Percentiles rank a stretch among this genome's conserved stretches.
These are phyloP conservation scores for Raphanus hybrid DNA, from an alignment of 441 rosid genomes.

Conservation along the genomic window DNA sequence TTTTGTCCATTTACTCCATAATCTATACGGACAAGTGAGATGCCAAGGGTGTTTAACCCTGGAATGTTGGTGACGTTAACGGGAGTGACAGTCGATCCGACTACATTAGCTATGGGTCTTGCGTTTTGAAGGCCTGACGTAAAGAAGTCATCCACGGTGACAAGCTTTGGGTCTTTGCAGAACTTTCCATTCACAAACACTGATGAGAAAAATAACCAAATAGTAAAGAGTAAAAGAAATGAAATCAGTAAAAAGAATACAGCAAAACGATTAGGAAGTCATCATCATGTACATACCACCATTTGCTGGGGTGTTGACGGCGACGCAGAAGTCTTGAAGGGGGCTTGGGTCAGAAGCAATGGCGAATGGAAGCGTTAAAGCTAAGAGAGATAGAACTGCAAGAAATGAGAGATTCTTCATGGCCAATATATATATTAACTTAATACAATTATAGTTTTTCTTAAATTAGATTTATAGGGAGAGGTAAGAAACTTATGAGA, in stretches of 20 bases:
- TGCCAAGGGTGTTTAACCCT: background rate
- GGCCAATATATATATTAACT: background rate
- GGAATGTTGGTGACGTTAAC: background rate
- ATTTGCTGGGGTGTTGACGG: background rate
- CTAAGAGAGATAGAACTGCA: background rate
- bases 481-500: background rate
- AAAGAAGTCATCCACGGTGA: background rate
- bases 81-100: background rate
- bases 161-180: background rate
- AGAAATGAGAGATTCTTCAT: background rate
- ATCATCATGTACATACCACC: background rate
- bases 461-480: background rate
- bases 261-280: background rate
- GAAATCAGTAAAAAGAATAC: background rate
- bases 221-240: background rate
- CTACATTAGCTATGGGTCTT: background rate
- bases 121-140: background rate
- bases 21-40: slow-evolving; percentile 3
- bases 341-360: slow-evolving; percentile 2
- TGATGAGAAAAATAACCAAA: background rate
- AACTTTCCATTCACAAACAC: slow-evolving; percentile 2
- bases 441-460: background rate
- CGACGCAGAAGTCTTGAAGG: background rate
- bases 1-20: background rate
- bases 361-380: background rate